Evolutionary conservation across 352 stramenopile genomes (phyloP), one percentile per base, ranked within the genome.

Genomic region (Globisporangium viniferum): DNA sequence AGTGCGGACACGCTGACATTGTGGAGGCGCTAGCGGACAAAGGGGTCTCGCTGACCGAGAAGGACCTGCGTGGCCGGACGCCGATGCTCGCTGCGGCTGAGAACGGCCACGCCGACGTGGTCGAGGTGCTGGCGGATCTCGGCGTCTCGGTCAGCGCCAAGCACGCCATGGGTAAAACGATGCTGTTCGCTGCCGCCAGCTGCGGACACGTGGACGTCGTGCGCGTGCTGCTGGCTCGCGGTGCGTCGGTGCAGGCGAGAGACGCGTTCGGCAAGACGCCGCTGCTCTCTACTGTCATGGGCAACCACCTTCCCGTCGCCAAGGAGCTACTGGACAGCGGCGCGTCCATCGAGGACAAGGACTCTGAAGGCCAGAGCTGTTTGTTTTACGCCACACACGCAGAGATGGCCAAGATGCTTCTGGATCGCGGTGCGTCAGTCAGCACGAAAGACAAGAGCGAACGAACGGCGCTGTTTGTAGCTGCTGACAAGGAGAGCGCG

Each of bases 191-290:
- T n/a, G 66, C 58, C 8, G 66, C 66, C 29, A 66, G 59, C 27
- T 66, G 66, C 20, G 66, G 66, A 31, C 66, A 67, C 27, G 53
- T 62, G 7, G 36, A 12, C 36, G 60, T 71, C 35, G 66, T 71
- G 27, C 48, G 41, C 15, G 58, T 63, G 35, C 59, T 71, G 49
- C 39, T 71, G 6, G 58, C 44, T 24, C 58, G 20, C 12, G 66
- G 59, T 6, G 53, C 66, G 1, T n/a, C 31, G 4, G 66, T 71
- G 48, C 29, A 67, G 8, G 58, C 49, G 14, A 60, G 59, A 8
- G 66, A 71, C 33, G 53, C 58, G 36, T 67, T 67, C 22, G 66
- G 66, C 7, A 71, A 71, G 60, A 71, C 66, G 3, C 49, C 66
- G 31, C 41, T 71, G 36, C 53, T 71, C 3, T 66, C 49, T 10